Evolutionary conservation across 2,329 filamentous ascomycete species (phyloP), one percentile per base, ranked within the genome.

Genomic region (Exserohilum turcica): DNA sequence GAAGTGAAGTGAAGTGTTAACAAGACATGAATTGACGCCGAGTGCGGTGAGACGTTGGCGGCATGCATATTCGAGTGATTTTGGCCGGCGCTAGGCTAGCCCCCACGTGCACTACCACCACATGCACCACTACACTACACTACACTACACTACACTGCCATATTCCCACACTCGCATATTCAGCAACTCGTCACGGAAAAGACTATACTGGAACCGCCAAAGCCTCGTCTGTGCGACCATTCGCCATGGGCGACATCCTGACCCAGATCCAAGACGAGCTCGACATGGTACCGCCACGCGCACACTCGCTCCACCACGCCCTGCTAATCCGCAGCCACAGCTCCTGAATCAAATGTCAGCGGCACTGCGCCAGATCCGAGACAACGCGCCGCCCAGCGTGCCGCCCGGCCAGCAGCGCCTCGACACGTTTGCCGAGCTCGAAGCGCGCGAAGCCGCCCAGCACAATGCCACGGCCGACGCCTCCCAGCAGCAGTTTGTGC

Each of bases 181-280:
- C 21, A 24, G 7, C 21, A 4, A 24, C 21, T 7, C 21, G 4
- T 24, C 4, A 24, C 4, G 21, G 7, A 24, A 4, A n/a, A 19
- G 4, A 29, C 19, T 2, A 38, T 19, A 37, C n/a, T n/a, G n/a
- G n/a, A 8, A 21, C 27, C 5, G 27, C 47, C 8, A 16, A 6
- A 6, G 69, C 35, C 7, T 4, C 7, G 7, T 24, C 7, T 24
- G 52, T n/a, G n/a, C n/a, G n/a, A n/a, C n/a, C n/a, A n/a, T n/a
- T n/a, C n/a, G n/a, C n/a, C n/a, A 91, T 91, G 86, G 83, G 83
- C 24, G 91, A 95, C 71, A 82, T 88, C 57, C 81, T 95, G 52
- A 93, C 91, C 1, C 90, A 94, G 74, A 80, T 94, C 52, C 91
- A 95, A 76, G 90, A 94, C 78, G 87, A 89, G 74, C 84, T 93